Evolutionary conservation across 306 rosid genomes (phyloP).

Genomic region (Medicago truncatula): MtrunA17r5.0-ANR NC_053044.1:45797501-45798000

Average conservation of each 20-base stretch:
- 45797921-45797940: constrained; percentile 50
- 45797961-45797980: constrained; percentile 57
- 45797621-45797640: neutral
- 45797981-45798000: constrained; percentile 68
- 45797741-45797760: constrained; percentile 71
- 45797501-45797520: constrained; percentile 73
- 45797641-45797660: constrained; percentile 64
- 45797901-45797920: neutral
- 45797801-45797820: constrained; percentile 69
- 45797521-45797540: constrained; percentile 76
- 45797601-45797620: neutral
- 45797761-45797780: constrained; percentile 68
- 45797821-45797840: constrained; percentile 43
- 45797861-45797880: neutral
- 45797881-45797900: neutral
- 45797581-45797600: neutral
- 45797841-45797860: neutral
- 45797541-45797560: constrained; percentile 48
- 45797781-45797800: constrained; percentile 66
- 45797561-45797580: constrained; percentile 40
- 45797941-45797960: constrained; percentile 67
- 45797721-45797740: constrained; percentile 65
- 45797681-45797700: constrained; percentile 64
- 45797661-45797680: constrained; percentile 64
- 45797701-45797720: constrained; percentile 54